Percentiles rank a stretch among this genome's conserved stretches.
phyloP scores from a whole-genome alignment of 331 rosid genomes.

The Saraca asoca region DNA sequence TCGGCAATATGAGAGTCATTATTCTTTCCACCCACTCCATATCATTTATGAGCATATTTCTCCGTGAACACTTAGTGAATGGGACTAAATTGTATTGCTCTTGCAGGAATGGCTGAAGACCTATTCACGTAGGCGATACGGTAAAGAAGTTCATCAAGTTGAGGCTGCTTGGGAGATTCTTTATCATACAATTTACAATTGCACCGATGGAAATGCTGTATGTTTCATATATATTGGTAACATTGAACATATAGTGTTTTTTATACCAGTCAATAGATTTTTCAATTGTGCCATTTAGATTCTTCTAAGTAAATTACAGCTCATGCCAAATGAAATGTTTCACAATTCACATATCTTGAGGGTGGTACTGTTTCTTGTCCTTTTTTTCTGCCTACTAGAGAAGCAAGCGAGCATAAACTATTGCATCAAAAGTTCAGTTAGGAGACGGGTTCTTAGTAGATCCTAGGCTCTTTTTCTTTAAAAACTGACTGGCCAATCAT shows the following conservation, averaged over 20 bases:
- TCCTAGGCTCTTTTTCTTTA: neutral
- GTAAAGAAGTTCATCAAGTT: constrained; percentile 63
- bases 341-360: neutral
- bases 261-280: neutral
- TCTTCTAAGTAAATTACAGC: neutral
- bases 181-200: constrained; percentile 84
- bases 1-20: neutral
- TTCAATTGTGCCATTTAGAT: neutral
- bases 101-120: constrained; percentile 80
- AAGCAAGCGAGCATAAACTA: neutral
- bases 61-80: constrained; percentile 4
- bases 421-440: neutral
- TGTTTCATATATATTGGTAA: constrained; percentile 34
- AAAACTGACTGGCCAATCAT: neutral
- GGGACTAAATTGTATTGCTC: constrained; percentile 20
- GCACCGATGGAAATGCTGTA: constrained; percentile 88
- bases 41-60: neutral
- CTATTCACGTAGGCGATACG: constrained; percentile 80
- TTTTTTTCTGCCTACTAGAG: neutral
- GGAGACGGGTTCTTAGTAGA: neutral
- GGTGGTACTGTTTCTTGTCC: neutral
- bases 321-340: constrained; percentile 4
- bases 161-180: constrained; percentile 92
- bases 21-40: neutral
- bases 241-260: neutral